A percentile compares a stretch with the other conserved stretches of the same genome.
These are phyloP conservation scores for Dissophora ornata DNA, from an alignment of 192 early-diverging fungal species.

Conservation along the genomic window DNA sequence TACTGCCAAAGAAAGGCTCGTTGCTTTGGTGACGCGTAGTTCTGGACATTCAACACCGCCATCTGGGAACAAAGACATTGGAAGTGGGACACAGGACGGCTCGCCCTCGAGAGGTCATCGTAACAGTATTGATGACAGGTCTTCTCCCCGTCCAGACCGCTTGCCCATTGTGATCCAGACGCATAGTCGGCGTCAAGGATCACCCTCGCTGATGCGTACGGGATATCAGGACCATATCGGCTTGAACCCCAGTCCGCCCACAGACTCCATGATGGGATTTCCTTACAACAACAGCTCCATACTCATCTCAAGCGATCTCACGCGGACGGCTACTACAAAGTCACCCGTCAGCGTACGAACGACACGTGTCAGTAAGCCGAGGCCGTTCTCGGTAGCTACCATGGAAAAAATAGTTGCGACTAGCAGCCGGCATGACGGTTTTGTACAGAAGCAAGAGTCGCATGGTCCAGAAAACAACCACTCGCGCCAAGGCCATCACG, in stretches of 20 bases:
- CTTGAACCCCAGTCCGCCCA: not conserved
- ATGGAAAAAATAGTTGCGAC: slow-evolving; percentile 39
- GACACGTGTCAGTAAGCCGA: slow-evolving; percentile 19
- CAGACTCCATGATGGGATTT: slow-evolving; percentile 33
- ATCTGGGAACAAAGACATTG: not conserved
- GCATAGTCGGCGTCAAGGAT: slow-evolving; percentile 26
- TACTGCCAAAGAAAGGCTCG: slow-evolving; percentile 31
- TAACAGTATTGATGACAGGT: slow-evolving; percentile 8
- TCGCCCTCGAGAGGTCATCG: not conserved
- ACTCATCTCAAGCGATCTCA: slow-evolving; percentile 22
- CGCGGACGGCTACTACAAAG: not conserved
- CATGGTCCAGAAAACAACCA: too few relatives aligned
- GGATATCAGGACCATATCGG: slow-evolving; percentile 4
- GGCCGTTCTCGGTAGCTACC: slow-evolving; percentile 49
- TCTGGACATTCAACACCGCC: slow-evolving; percentile 7
- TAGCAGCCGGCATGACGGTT: not conserved
- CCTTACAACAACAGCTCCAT: slow-evolving; percentile 52
- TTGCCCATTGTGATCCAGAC: slow-evolving; percentile 27
- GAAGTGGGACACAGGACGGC: not conserved
- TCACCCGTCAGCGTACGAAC: not conserved
- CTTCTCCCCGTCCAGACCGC: not conserved
- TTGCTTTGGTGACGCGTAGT: slow-evolving; percentile 28
- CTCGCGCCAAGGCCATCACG: too few relatives aligned
- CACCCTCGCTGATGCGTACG: slow-evolving; percentile 22
- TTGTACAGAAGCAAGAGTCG: too few relatives aligned